Evolutionary conservation across 305 asterid genomes (phyloP), one percentile per base, ranked within the genome.

Genomic region (Andrographis paniculata): DNA sequence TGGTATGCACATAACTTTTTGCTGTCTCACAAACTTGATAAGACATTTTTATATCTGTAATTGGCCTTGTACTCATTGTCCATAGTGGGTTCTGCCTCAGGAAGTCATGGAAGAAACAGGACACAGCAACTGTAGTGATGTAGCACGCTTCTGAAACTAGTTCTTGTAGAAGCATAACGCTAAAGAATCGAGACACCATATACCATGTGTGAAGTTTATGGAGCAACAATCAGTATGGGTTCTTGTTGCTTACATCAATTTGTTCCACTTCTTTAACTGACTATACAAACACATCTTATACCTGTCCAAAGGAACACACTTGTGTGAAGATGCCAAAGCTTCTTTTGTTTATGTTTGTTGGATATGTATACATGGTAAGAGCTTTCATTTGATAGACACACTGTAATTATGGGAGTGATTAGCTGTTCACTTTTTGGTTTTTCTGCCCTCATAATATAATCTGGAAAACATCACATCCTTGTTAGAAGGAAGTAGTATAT

Each of bases 371-470:
- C 53, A 59, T 50, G 38, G 14, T 13, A 33, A 7, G 38, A 62
- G 55, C 52, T 64, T 61, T 47, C 62, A 58, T 56, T 48, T 68
- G 48, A 38, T 72, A 33, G 8, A 33, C 13, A 55, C 62, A 45
- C 47, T 79, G 85, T 71, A 72, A 75, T 80, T 65, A 77, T 53
- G 63, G 59, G 69, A 63, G 66, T 64, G 65, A n/a, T n/a, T n/a
- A n/a, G n/a, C n/a, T n/a, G n/a, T 56, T 52, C 53, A 42, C 55
- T 55, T 60, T 55, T 45, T 17, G 28, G 47, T 60, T 62, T 60
- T 78, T 46, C 60, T 61, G 17, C 55, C 37, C 8, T 4, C 47
- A 50, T 56, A 56, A 50, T 49, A 20, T 16, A 35, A 63, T 53
- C 56, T 43, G 60, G 28, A 61, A 52, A 54, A 44, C 48, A 44